phyloP scores from a whole-genome alignment of 2,329 filamentous ascomycete genomes.

The Arthroderma uncinatum region DNA sequence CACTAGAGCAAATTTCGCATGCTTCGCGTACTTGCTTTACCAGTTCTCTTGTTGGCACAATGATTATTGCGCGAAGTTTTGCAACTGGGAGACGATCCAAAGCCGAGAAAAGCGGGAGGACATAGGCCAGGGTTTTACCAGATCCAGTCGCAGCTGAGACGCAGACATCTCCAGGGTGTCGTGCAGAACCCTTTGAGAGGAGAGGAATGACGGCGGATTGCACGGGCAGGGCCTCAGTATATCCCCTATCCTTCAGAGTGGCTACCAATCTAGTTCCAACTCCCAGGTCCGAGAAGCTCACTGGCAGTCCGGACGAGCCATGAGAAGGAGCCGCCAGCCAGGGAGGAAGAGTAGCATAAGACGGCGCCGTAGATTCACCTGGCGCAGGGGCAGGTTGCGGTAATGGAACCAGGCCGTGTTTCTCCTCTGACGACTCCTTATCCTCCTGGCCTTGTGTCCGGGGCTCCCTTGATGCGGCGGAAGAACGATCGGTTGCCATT shows the following conservation, averaged over 20 bases:
- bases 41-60: constrained; percentile 82
- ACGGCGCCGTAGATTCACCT: constrained; percentile 47
- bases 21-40: constrained; percentile 75
- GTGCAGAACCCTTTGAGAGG: constrained; percentile 54
- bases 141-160: constrained; percentile 91
- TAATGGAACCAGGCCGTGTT: constrained; percentile 66
- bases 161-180: constrained; percentile 64
- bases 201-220: constrained; percentile 72
- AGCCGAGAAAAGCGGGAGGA: constrained; percentile 70
- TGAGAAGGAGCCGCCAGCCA: constrained; percentile 72
- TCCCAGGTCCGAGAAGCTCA: constrained; percentile 53
- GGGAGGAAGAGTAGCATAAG: constrained; percentile 65
- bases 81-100: constrained; percentile 55
- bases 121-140: constrained; percentile 87
- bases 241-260: constrained; percentile 56
- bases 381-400: constrained; percentile 59
- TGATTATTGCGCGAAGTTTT: constrained; percentile 64
- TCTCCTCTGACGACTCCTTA: constrained; percentile 25
- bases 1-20: constrained; percentile 60
- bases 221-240: constrained; percentile 62
- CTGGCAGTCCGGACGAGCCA: constrained; percentile 49
- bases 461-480: not conserved
- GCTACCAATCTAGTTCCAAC: constrained; percentile 51
- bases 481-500: constrained; percentile 8
- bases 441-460: not conserved